These are phyloP conservation scores for Boletus subparvulus DNA, from an alignment of 768 basidiomycete genomes.

Conservation along the genomic window DNA sequence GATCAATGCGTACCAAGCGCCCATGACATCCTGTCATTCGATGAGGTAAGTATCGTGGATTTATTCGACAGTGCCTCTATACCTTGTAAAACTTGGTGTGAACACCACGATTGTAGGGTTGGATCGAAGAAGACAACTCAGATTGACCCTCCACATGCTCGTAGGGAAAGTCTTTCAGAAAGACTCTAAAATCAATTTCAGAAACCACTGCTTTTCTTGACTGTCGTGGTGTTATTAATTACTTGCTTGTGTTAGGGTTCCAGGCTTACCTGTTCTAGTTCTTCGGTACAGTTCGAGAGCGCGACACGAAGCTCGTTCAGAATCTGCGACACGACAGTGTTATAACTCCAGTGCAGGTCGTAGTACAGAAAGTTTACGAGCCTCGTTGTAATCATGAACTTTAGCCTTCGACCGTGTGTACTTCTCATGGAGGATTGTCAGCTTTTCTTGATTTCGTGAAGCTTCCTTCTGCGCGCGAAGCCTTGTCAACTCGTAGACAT, in stretches of 20 bases:
- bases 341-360: not conserved
- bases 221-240: conserved; percentile 6
- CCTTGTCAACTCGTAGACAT: not conserved
- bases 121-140: conserved; percentile 11
- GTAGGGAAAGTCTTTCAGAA: conserved; percentile 8
- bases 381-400: conserved; percentile 18
- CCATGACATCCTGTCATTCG: conserved; percentile 2
- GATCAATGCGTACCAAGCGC: conserved; percentile 9
- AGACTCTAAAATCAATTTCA: conserved; percentile 18
- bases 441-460: conserved; percentile 2
- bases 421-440: conserved; percentile 18
- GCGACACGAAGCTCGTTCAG: conserved; percentile 19
- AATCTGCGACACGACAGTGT: conserved; percentile 10
- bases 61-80: not conserved
- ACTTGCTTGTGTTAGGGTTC: not conserved
- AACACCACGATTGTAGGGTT: not conserved
- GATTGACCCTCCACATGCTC: conserved; percentile 13
- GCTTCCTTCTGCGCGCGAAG: conserved; percentile 12
- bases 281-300: conserved; percentile 14
- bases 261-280: conserved; percentile 22
- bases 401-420: conserved; percentile 21
- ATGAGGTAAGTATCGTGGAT: not conserved
- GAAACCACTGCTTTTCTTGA: conserved; percentile 7
- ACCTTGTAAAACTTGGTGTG: conserved; percentile 16
- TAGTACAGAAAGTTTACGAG: conserved; percentile 5